These are phyloP conservation scores for Cladosporium sphaerospermum DNA, from an alignment of 2,329 filamentous ascomycete species.

Conservation along the genomic window DNA sequence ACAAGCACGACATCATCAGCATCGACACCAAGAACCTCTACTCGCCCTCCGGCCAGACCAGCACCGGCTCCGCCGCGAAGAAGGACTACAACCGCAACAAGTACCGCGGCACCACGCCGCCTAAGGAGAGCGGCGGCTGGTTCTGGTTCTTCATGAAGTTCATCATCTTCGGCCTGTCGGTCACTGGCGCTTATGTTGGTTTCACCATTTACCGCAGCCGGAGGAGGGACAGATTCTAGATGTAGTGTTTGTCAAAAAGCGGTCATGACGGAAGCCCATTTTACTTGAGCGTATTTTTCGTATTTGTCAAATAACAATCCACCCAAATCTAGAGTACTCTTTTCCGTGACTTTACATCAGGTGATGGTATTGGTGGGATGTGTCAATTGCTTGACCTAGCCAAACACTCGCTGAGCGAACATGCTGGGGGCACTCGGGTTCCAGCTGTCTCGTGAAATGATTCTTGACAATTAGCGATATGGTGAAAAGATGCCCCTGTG, in stretches of 20 bases:
- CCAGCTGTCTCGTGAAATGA: no score
- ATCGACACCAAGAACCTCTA: conserved; percentile 86
- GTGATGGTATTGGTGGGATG: no score
- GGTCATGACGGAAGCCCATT: not conserved
- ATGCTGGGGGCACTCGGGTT: no score
- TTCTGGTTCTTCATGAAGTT: conserved; percentile 75
- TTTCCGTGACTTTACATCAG: no score
- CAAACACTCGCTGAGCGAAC: no score
- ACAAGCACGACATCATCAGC: conserved; percentile 95
- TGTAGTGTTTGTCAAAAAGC: not conserved
- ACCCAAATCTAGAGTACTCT: no score
- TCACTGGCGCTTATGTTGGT: conserved; percentile 74
- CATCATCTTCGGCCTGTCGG: conserved; percentile 63
- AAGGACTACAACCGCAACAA: conserved; percentile 41
- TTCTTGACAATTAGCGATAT: no score
- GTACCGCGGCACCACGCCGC: conserved; percentile 32
- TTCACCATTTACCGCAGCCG: conserved; percentile 73
- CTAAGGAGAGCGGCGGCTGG: conserved; percentile 53
- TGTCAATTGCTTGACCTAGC: no score
- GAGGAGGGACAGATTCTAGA: conserved; percentile 40
- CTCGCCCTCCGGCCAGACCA: conserved; percentile 44
- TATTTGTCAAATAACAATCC: no score
- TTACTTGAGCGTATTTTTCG: not conserved
- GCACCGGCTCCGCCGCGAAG: conserved; percentile 21
- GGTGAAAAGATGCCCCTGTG: no score